Base-by-base conservation (phyloP, 176 grass and related monocot genomes). In the Eragrostis nindensis region DNA sequence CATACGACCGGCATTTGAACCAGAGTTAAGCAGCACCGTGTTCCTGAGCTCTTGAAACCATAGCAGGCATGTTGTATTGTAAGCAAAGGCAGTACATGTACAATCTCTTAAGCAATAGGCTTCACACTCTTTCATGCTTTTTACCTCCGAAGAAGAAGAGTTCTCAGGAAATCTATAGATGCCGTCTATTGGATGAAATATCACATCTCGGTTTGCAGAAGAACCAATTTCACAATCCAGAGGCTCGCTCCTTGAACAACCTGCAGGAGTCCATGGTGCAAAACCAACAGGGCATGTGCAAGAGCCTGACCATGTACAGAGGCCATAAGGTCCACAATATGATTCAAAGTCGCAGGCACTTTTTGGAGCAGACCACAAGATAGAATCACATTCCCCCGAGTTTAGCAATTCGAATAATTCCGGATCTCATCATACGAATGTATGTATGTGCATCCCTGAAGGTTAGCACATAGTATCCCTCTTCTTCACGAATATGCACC, bases 31-130 rank as follows among this genome's bases (percentile, higher is more conserved):
- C 15, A 74, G 4, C 5, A 49, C 19, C 6, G n/a, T 68, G 1
- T 77, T 70, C 46, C 9, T 1, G n/a, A 80, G 13, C 11, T 67
- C 75, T 36, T 11, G 15, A 4, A 32, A 76, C 75, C 81, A 85
- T 4, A 76, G 5, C 29, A 65, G 14, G 36, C 70, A 79, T 12
- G 17, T 19, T 27, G 14, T 9, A 45, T 66, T 53, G 74, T 66
- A 88, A 63, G 80, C 32, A 71, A 73, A 88, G 11, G 86, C 45
- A 55, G 16, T 44, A 38, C 86, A 79, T 1, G 50, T 32, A 66
- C 80, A 88, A 6, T 88, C 61, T 2, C 32, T 64, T 17, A 8
- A 49, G 49, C 66, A 88, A 24, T 55, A 0, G 1, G 30, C 48
- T 66, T 68, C 45, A 50, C 80, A 84, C 11, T 73, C n/a, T 12